Base-by-base conservation (phyloP, 495 filamentous ascomycete genomes). In the Peziza echinospora region DNA sequence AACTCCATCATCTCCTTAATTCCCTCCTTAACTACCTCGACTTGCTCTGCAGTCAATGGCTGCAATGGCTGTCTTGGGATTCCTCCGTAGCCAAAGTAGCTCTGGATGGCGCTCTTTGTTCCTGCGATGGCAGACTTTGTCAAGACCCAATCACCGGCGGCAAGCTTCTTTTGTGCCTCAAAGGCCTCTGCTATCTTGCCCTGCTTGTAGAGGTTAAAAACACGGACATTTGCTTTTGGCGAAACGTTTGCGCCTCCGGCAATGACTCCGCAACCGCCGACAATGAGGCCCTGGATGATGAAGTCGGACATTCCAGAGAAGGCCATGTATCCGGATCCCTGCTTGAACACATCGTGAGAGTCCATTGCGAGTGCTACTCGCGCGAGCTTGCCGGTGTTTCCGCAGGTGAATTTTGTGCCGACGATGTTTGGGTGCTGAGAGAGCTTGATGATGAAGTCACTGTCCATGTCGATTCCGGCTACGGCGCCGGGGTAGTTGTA, bases 401-500 rank as follows among this genome's bases (percentile, higher is more conserved):
- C 84, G 56, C 84, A 87, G 19, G 84, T 91, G 70, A 92, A 92
- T 60, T 91, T 91, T 41, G 82, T 85, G 44, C 84, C 82, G 48
- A 82, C 66, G 54, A 92, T 78, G 60, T 92, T 91, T 43, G 78
- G 77, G 59, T 91, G 82, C 51, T 77, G 63, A 19, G 80, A 82
- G 37, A 92, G 73, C 56, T 69, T 73, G 60, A 89, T 83, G 51
- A 91, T 72, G 43, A 89, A 71, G 58, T 92, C 84, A 26, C 77
- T 82, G 68, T 87, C 83, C 79, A 92, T 82, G 59, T 91, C 84
- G 55, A 92, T 82, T 23, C 84, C 84, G n/a, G 81, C 74, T 5
- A 91, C 84, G 26, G 83, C 84, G 26, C 83, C 84, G 1, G 84
- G 84, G 64, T 91, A 91, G 67, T 92, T 91, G 67, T 91, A 89